Evolutionary conservation across 2,329 filamentous ascomycete genomes (phyloP), one percentile per base, ranked within the genome.

Genomic region (Phialemoniopsis sp.): DNA sequence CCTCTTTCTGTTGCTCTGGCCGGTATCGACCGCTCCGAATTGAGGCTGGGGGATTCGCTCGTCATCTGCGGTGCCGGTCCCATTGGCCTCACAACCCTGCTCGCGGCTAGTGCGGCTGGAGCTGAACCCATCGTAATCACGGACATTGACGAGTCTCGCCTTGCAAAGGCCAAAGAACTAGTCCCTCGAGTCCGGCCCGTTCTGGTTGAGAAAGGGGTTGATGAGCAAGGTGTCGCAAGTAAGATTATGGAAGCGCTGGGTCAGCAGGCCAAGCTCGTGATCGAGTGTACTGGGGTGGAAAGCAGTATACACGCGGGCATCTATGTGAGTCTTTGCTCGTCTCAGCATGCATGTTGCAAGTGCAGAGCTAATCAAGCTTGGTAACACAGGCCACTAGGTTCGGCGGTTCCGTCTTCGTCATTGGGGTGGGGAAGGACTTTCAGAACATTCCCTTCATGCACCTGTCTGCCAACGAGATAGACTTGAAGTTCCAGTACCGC

Each of bases 281-380:
- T 86, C 56, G 82, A 85, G 54, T n/a, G n/a, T n/a, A n/a, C 81
- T 0, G 82, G 81, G 36, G 78, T 84, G 13, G 80, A 84, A 54
- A 73, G 68, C 45, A 77, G 71, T 50, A 76, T 86, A 46, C 67
- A 67, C 8, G 69, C 73, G 16, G 80, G 78, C 9, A 83, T 85
- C 48, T 77, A 80, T 59, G 72, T 60, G 40, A 43, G 55, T n/a
- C n/a, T n/a, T n/a, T 53, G 4, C 2, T n/a, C 39, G 43, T 37
- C 37, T 16, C 37, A 30, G 10, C 29, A 10, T 30, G 29, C n/a
- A 30, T n/a, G n/a, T 10, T 30, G 29, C n/a, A n/a, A n/a, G n/a
- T n/a, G n/a, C n/a, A n/a, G n/a, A n/a, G n/a, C n/a, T n/a, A n/a
- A n/a, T n/a, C n/a, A n/a, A n/a, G n/a, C n/a, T 30, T 10, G n/a